Evolutionary conservation across 176 grass and related monocot genomes (phyloP), one percentile per base, ranked within the genome.

Genomic region (Phyllostachys edulis): DNA sequence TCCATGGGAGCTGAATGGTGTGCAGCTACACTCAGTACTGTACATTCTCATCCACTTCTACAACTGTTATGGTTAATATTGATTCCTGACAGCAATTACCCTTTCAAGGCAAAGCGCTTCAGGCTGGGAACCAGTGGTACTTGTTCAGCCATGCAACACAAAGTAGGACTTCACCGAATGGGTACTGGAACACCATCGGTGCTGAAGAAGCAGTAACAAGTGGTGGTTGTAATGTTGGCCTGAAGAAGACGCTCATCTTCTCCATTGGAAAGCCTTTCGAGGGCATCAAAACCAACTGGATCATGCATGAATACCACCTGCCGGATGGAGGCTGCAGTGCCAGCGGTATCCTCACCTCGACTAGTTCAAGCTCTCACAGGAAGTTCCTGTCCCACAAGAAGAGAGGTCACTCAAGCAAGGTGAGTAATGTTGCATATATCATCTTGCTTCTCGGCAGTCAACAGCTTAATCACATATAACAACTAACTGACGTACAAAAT

Each of bases 221-320:
- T 15, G 70, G 78, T 18, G 69, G 75, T 32, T 81, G 18, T 23
- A 36, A 66, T 45, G 94, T 92, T 7, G 94, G 94, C 9, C 41
- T 86, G 49, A 97, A 94, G 85, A 92, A 92, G 82, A 94, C 89
- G 3, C 76, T 94, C 63, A 57, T 85, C 59, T 97, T 94, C 79
- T 97, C 79, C 79, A 84, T 88, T 3, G 89, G 87, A 8, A 85
- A 91, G 40, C 60, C 89, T 23, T 69, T 68, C n/a, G 69, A 87
- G 49, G 89, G 89, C 11, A 76, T 97, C 80, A 94, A 73, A 71
- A 97, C 94, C 20, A 97, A 94, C 63, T 97, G 94, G 94, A 27
- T 90, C 70, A 97, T 94, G 94, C 91, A 97, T 67, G 94, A 97
- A 71, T 97, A 86, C 82, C 91, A 92, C 72, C 75, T 97, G 23